Conservation (phyloP, 1,139 yeast genomes). For the Scheffersomyces lignicola region DNA sequence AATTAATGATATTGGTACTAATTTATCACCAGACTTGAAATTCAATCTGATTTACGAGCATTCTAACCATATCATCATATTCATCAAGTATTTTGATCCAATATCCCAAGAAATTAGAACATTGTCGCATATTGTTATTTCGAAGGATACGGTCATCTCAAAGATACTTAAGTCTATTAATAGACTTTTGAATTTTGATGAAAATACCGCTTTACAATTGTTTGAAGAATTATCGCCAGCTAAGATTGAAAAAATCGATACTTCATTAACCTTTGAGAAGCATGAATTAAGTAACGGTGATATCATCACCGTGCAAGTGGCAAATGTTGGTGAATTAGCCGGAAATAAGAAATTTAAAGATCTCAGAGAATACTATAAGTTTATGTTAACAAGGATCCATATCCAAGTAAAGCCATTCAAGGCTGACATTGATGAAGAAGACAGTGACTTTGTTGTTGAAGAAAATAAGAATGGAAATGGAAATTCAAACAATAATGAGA, state of each 20-base stretch:
- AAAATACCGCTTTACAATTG: constrained; percentile 40
- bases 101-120: constrained; percentile 56
- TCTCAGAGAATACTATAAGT: constrained; percentile 59
- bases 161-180: constrained; percentile 45
- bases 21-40: constrained; percentile 8
- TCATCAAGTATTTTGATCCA: constrained; percentile 72
- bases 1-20: constrained; percentile 15
- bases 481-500: constrained; percentile 11
- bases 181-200: constrained; percentile 44
- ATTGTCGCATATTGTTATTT: constrained; percentile 59
- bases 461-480: constrained; percentile 18
- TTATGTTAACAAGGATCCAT: constrained; percentile 65
- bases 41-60: constrained; percentile 25
- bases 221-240: constrained; percentile 74
- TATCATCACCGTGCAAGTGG: constrained; percentile 60
- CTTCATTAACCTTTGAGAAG: constrained; percentile 51
- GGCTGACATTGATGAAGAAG: constrained; percentile 48
- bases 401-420: constrained; percentile 53
- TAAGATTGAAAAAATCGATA: constrained; percentile 53
- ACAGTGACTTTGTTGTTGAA: constrained; percentile 40
- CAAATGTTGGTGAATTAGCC: constrained; percentile 21
- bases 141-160: constrained; percentile 48
- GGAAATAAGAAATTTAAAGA: constrained; percentile 22
- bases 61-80: constrained; percentile 48
- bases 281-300: constrained; percentile 80